A percentile compares a stretch with the other conserved stretches of the same genome.
Conservation (phyloP, 352 stramenopile species). For the Phytophthora meadii region DNA sequence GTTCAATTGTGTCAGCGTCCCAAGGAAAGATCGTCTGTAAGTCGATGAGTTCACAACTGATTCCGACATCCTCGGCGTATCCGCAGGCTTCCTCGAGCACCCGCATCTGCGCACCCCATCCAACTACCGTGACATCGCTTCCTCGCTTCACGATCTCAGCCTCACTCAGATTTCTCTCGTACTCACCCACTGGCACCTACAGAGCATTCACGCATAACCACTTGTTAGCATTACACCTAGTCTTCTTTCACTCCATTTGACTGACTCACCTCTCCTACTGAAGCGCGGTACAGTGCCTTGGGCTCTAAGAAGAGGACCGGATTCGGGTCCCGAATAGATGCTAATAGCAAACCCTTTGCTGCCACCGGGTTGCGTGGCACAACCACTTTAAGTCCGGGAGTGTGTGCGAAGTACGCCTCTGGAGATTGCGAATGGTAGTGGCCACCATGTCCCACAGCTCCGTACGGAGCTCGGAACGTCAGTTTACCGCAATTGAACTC, state of each 20-base stretch:
- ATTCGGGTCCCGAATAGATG: constrained; percentile 96
- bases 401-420: constrained; percentile 98
- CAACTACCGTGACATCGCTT: constrained; percentile 96
- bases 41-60: constrained; percentile 98
- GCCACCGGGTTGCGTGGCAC: constrained; percentile 94
- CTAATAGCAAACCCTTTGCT: constrained; percentile 97
- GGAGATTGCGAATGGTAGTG: constrained; percentile 97
- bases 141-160: constrained; percentile 94
- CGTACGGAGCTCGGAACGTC: constrained; percentile 96
- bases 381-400: constrained; percentile 96
- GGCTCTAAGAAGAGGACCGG: constrained; percentile 98
- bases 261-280: constrained; percentile 89
- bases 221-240: constrained; percentile 8
- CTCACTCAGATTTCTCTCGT: constrained; percentile 93
- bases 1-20: constrained; percentile 94
- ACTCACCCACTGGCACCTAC: constrained; percentile 94
- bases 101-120: constrained; percentile 93
- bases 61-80: constrained; percentile 91
- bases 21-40: constrained; percentile 98
- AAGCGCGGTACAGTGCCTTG: constrained; percentile 97
- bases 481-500: constrained; percentile 98
- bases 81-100: constrained; percentile 87
- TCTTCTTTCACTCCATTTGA: neutral
- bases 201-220: constrained; percentile 1
- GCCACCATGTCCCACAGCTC: constrained; percentile 93